Percentiles rank a stretch among this genome's conserved stretches.
phyloP scores from a whole-genome alignment of 352 stramenopile genomes.

The Phytophthora litchii region DNA sequence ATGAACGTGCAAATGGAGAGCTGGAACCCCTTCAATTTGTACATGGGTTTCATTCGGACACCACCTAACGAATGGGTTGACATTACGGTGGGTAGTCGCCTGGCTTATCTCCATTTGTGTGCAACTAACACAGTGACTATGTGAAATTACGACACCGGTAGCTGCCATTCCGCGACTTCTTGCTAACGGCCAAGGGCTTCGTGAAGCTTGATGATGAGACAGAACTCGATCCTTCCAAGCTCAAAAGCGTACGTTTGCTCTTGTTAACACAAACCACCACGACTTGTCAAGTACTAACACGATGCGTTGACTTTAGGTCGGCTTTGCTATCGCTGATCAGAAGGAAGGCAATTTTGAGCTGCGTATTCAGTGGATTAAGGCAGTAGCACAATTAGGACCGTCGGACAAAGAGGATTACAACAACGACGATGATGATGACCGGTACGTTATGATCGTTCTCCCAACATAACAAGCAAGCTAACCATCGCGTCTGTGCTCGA shows the following conservation, averaged over 20 bases:
- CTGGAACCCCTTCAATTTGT: conserved; percentile 88
- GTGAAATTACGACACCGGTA: conserved; percentile 11
- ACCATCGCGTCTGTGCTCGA: conserved; percentile 5
- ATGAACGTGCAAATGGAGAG: conserved; percentile 87
- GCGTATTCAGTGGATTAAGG: conserved; percentile 88
- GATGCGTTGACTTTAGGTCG: conserved; percentile 48
- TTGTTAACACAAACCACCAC: neutral
- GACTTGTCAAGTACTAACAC: neutral
- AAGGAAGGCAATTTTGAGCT: conserved; percentile 88
- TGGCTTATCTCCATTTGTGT: neutral
- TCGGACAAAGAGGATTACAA: conserved; percentile 36
- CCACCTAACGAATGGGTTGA: conserved; percentile 85
- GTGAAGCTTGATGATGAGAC: conserved; percentile 83
- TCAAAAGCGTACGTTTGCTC: conserved; percentile 63
- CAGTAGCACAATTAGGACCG: conserved; percentile 64
- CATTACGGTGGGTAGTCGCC: conserved; percentile 64
- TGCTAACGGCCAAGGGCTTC: conserved; percentile 84
- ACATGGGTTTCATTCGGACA: conserved; percentile 88
- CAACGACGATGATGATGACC: conserved; percentile 39
- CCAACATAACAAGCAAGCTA: too few relatives aligned
- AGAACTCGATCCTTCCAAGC: conserved; percentile 71
- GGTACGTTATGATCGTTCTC: conserved; percentile 24
- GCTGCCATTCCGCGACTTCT: conserved; percentile 80
- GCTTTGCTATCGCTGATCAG: conserved; percentile 86
- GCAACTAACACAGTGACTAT: too few relatives aligned